A percentile compares a stretch with the other conserved stretches of the same genome.
Conservation (phyloP, 352 stramenopile species). For the Phytophthora palmivora region DNA sequence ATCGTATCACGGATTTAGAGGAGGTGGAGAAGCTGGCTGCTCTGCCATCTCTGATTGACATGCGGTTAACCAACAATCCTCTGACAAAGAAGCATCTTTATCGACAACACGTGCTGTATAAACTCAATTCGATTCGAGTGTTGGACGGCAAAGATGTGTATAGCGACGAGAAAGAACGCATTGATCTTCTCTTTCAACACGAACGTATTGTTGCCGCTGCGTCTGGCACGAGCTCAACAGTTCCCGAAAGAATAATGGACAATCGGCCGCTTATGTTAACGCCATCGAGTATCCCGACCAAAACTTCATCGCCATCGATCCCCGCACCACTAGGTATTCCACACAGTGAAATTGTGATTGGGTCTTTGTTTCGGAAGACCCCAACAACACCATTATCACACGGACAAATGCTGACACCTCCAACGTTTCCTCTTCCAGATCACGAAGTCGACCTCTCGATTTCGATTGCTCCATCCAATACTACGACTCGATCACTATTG, state of each 20-base stretch:
- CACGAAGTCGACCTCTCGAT: slow-evolving; percentile 53
- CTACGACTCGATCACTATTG: slow-evolving; percentile 52
- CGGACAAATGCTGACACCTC: slow-evolving; percentile 26
- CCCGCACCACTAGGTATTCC: slow-evolving; percentile 35
- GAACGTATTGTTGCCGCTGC: slow-evolving; percentile 52
- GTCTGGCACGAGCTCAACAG: slow-evolving; percentile 18
- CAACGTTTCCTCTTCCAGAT: slow-evolving; percentile 48
- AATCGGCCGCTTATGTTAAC: slow-evolving; percentile 43
- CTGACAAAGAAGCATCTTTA: slow-evolving; percentile 87
- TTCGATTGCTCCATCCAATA: slow-evolving; percentile 52
- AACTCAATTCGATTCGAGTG: slow-evolving; percentile 56
- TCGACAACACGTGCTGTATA: slow-evolving; percentile 69
- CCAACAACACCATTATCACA: slow-evolving; percentile 26
- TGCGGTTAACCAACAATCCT: slow-evolving; percentile 76
- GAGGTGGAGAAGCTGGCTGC: slow-evolving; percentile 76
- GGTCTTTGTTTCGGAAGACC: slow-evolving; percentile 57
- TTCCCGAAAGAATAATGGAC: slow-evolving; percentile 29
- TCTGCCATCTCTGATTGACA: slow-evolving; percentile 67
- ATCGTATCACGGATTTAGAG: slow-evolving; percentile 78
- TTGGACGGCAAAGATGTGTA: slow-evolving; percentile 80
- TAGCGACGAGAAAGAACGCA: slow-evolving; percentile 77
- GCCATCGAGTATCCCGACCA: slow-evolving; percentile 56
- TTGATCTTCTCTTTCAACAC: slow-evolving; percentile 74
- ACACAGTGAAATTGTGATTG: slow-evolving; percentile 48
- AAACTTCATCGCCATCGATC: slow-evolving; percentile 17